Conservation (phyloP, 805 yeast species). For the Schizosaccharomyces cryophilus region DNA sequence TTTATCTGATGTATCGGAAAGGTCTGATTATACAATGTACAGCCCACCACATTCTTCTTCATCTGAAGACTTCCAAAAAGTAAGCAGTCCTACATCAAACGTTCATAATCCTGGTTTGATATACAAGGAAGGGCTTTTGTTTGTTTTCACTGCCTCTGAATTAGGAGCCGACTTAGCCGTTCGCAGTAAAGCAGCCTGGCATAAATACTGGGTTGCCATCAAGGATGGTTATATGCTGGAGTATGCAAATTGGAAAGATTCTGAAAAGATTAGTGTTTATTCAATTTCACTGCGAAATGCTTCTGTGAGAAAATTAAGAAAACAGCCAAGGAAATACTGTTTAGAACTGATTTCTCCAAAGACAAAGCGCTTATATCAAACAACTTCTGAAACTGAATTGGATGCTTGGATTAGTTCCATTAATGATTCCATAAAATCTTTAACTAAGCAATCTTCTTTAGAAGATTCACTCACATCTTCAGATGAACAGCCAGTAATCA, state of each 20-base stretch:
- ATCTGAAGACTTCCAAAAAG: no score
- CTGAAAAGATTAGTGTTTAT: slow-evolving; percentile 28
- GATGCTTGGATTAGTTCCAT: slow-evolving; percentile 43
- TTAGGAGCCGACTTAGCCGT: slow-evolving; percentile 6
- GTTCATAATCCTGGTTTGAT: neutral
- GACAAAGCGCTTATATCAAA: slow-evolving; percentile 54
- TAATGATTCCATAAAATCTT: slow-evolving; percentile 23
- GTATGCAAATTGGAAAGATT: slow-evolving; percentile 59
- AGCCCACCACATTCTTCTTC: no score
- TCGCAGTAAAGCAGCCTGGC: neutral
- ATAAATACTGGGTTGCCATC: slow-evolving; percentile 59
- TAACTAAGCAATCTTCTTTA: neutral
- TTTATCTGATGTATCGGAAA: no score
- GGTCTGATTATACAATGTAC: no score
- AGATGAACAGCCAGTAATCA: neutral
- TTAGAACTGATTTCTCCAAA: slow-evolving; percentile 53
- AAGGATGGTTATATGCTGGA: slow-evolving; percentile 44
- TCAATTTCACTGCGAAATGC: slow-evolving; percentile 54
- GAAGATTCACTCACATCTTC: neutral
- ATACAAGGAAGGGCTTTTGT: slow-evolving; percentile 19
- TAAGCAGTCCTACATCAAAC: neutral
- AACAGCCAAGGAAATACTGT: slow-evolving; percentile 26
- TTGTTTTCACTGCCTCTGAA: slow-evolving; percentile 21
- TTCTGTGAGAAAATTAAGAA: slow-evolving; percentile 24
- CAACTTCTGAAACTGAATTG: slow-evolving; percentile 41